These are phyloP conservation scores for Pichia kudriavzevii DNA, from an alignment of 1,139 yeast genomes.

Conservation along the genomic window DNA sequence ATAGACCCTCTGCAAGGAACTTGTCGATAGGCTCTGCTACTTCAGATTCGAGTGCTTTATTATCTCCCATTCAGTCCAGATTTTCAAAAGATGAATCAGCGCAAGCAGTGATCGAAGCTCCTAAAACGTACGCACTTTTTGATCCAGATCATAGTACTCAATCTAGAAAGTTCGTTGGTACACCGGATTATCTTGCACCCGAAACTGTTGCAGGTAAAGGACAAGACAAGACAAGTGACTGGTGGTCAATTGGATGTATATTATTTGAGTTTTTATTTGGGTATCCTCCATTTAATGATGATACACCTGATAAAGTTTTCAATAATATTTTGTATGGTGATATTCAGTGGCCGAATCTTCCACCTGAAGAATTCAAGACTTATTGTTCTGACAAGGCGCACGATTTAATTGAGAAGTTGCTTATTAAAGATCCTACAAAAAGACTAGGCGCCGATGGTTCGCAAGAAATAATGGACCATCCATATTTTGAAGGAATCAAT, in stretches of 20 bases:
- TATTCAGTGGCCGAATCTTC: conserved; percentile 77
- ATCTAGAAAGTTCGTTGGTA: conserved; percentile 73
- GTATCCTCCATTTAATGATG: conserved; percentile 89
- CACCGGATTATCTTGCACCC: conserved; percentile 97
- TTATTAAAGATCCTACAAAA: conserved; percentile 53
- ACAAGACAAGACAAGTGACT: conserved; percentile 84
- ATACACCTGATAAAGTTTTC: conserved; percentile 74
- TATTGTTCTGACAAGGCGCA: conserved; percentile 62
- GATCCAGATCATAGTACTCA: conserved; percentile 51
- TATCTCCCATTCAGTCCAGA: conserved; percentile 32
- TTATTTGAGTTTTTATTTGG: conserved; percentile 89
- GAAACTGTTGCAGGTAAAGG: conserved; percentile 85
- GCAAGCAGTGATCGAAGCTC: too few species aligned
- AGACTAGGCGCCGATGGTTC: conserved; percentile 77
- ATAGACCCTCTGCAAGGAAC: conserved; percentile 30
- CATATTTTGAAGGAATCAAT: conserved; percentile 61
- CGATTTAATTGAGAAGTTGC: conserved; percentile 58
- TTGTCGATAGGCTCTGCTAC: conserved; percentile 37
- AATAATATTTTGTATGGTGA: conserved; percentile 65
- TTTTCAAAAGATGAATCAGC: background rate
- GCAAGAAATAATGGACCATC: conserved; percentile 68
- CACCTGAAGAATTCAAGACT: conserved; percentile 43
- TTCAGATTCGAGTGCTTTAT: conserved; percentile 25
- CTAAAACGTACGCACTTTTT: conserved; percentile 49
- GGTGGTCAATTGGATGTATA: conserved; percentile 99